phyloP scores from a whole-genome alignment of 805 yeast species.

The Tanozyma kutaoensis region DNA sequence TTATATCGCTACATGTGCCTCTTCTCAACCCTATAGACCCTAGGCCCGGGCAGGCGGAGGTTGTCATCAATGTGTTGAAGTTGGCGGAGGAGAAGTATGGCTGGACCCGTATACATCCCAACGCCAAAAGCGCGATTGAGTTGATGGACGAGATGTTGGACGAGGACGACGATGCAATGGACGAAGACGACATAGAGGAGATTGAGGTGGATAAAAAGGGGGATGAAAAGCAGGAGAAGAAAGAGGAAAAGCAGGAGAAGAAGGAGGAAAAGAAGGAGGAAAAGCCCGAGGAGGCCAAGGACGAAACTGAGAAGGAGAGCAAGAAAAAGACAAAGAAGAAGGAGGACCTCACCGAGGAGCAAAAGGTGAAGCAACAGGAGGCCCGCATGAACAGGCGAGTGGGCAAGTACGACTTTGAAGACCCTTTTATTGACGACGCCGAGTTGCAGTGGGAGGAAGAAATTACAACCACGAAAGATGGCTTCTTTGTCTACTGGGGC shows the following conservation, averaged over 20 bases:
- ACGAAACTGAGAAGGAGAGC: too few relatives aligned
- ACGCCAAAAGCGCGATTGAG: conserved; percentile 44
- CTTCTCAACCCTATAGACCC: conserved; percentile 32
- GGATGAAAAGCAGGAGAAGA: neutral
- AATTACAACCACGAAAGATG: conserved; percentile 85
- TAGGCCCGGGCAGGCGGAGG: conserved; percentile 44
- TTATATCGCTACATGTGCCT: conserved; percentile 44
- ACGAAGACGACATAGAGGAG: conserved; percentile 24
- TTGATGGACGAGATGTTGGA: conserved; percentile 35
- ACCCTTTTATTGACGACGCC: conserved; percentile 93
- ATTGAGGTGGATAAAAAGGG: conserved; percentile 2
- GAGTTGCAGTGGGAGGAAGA: conserved; percentile 91
- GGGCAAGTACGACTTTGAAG: conserved; percentile 84
- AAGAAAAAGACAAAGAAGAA: conserved; percentile 1
- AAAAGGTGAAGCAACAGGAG: conserved; percentile 31
- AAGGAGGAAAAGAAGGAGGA: conserved; percentile 9
- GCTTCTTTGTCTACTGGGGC: conserved; percentile 92
- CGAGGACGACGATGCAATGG: conserved; percentile 35
- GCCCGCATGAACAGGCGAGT: conserved; percentile 53
- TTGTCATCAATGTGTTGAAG: conserved; percentile 57
- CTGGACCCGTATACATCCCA: conserved; percentile 57
- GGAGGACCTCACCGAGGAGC: conserved; percentile 21
- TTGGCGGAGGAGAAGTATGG: conserved; percentile 80
- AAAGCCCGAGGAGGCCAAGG: neutral
- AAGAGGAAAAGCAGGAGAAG: neutral